Evolutionary conservation across 2,329 filamentous ascomycete species (phyloP).

Genomic region (Venturia pyrina): DNA sequence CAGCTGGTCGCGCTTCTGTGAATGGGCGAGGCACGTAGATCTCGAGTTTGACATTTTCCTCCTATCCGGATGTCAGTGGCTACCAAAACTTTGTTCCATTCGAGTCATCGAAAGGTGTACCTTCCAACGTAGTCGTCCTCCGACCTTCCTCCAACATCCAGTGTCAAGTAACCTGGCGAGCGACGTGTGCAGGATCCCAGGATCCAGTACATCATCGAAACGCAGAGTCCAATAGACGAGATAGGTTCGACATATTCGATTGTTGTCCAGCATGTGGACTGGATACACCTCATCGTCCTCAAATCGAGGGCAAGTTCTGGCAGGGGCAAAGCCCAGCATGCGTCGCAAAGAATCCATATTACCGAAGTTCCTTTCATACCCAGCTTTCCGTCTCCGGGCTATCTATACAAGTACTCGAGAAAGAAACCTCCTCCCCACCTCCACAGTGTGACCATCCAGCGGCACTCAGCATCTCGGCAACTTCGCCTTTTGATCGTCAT

Average conservation of each 20-base stretch:
- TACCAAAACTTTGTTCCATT: background rate
- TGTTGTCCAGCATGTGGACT: background rate
- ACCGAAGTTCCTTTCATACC: rapidly evolving
- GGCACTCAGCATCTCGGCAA: too few relatives aligned
- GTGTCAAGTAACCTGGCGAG: background rate
- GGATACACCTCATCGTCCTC: background rate
- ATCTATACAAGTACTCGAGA: background rate
- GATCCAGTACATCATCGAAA: conserved; percentile 1
- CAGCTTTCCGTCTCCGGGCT: background rate
- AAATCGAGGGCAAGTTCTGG: background rate
- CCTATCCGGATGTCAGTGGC: background rate
- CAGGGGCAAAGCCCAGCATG: background rate
- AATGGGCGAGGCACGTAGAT: background rate
- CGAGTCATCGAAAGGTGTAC: background rate
- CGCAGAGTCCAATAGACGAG: background rate
- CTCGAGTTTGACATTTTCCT: background rate
- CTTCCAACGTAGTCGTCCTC: background rate
- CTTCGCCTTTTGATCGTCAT: too few relatives aligned
- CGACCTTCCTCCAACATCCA: background rate
- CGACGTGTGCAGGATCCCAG: background rate
- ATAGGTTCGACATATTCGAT: background rate
- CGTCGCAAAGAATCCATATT: background rate
- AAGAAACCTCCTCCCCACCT: background rate
- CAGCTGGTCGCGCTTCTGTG: background rate
- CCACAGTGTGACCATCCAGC: background rate